phyloP scores from a whole-genome alignment of 257 asterid species.

The Lantana camara region DNA sequence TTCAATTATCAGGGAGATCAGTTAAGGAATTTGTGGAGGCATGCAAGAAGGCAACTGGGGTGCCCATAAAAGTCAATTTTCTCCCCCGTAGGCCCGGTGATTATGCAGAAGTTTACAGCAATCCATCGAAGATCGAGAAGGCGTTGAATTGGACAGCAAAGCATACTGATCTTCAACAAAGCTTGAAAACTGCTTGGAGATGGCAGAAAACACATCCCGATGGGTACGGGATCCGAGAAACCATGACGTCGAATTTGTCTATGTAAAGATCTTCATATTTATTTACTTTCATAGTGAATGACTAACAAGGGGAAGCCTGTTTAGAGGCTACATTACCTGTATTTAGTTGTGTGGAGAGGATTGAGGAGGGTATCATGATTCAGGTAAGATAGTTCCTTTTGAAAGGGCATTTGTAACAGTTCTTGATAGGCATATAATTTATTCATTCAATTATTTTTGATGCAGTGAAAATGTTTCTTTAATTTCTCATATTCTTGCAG shows the following conservation, averaged over 20 bases:
- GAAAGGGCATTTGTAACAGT: neutral
- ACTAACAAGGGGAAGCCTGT: neutral
- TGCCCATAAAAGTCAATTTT: neutral
- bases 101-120: neutral
- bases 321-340: neutral
- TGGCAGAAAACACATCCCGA: neutral
- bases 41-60: neutral
- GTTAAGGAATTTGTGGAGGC: neutral
- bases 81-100: neutral
- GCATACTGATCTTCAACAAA: neutral
- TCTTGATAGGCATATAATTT: slow-evolving; percentile 19
- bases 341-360: too few species aligned
- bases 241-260: neutral
- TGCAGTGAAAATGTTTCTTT: too few species aligned
- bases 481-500: too few species aligned
- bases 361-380: too few species aligned
- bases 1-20: neutral
- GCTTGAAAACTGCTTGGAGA: neutral
- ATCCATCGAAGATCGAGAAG: neutral
- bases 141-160: neutral
- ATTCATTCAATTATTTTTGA: neutral
- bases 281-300: neutral
- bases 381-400: too few species aligned
- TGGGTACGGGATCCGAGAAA: neutral
- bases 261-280: neutral